phyloP scores from a whole-genome alignment of 225 moss, liverwort and hornwort genomes.

The Physcomitrium patens region DNA sequence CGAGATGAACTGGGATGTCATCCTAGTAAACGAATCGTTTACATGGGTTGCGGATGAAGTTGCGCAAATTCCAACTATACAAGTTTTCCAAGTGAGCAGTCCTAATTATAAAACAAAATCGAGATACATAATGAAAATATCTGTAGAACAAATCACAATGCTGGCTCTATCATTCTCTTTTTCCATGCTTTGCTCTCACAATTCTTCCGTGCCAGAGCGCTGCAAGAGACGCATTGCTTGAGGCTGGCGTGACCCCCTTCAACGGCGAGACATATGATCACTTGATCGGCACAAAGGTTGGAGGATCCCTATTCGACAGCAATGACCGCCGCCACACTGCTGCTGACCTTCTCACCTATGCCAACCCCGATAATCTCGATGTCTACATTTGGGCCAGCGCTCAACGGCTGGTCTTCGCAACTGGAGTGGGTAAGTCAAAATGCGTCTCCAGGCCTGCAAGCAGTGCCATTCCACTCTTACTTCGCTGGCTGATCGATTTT shows the following conservation, averaged over 20 bases:
- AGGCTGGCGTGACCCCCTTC: conserved; percentile 56
- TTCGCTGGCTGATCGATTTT: too few species aligned
- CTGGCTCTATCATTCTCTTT: too few species aligned
- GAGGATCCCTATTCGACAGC: conserved; percentile 62
- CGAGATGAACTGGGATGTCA: conserved; percentile 44
- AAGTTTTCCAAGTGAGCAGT: conserved; percentile 57
- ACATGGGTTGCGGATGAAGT: conserved; percentile 73
- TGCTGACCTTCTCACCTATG: conserved; percentile 59
- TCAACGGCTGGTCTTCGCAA: conserved; percentile 44
- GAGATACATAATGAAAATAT: too few species aligned
- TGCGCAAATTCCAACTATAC: conserved; percentile 56
- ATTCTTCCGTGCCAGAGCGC: conserved; percentile 23
- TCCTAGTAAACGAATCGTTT: conserved; percentile 64
- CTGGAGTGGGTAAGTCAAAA: conserved; percentile 7
- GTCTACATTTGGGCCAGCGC: conserved; percentile 59
- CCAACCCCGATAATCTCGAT: conserved; percentile 48
- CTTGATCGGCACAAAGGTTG: conserved; percentile 63
- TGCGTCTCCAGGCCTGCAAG: too few species aligned
- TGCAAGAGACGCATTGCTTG: conserved; percentile 53
- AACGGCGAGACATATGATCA: conserved; percentile 65
- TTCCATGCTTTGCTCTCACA: too few species aligned
- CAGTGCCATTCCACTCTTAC: too few species aligned
- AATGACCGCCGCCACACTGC: conserved; percentile 61
- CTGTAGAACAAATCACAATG: too few species aligned
- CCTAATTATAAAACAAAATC: too few species aligned